Percentiles rank a stretch among this genome's conserved stretches.
Conservation (phyloP, 805 yeast species). For the Metschnikowia koreensis region DNA sequence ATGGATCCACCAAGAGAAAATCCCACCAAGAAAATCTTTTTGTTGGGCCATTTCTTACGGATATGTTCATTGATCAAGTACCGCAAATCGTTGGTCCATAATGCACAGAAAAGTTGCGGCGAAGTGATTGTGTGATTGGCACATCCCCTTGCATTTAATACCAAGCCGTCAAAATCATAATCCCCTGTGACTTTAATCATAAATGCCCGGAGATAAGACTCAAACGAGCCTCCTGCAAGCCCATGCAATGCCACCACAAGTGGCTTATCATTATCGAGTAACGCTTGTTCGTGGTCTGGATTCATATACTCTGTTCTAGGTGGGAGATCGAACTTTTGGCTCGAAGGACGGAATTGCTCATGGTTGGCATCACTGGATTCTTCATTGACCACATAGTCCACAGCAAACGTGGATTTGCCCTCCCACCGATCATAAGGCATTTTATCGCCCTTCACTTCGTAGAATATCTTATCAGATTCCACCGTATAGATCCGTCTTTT, state of each 20-base stretch:
- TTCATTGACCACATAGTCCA: conserved; percentile 45
- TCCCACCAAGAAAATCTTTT: conserved; percentile 65
- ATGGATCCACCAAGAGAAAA: conserved; percentile 73
- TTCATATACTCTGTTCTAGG: conserved; percentile 66
- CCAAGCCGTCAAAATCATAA: conserved; percentile 52
- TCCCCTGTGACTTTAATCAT: conserved; percentile 42
- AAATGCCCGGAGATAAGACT: conserved; percentile 63
- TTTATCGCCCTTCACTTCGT: conserved; percentile 26
- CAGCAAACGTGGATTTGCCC: conserved; percentile 46
- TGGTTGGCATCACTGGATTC: conserved; percentile 19
- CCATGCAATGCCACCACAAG: conserved; percentile 67
- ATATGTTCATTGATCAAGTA: conserved; percentile 53
- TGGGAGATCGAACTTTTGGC: conserved; percentile 57
- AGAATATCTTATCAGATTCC: conserved; percentile 24
- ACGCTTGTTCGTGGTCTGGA: conserved; percentile 38
- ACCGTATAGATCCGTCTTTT: conserved; percentile 42
- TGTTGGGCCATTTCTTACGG: conserved; percentile 52
- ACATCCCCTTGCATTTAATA: conserved; percentile 73
- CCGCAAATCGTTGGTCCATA: conserved; percentile 68
- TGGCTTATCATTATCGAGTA: conserved; percentile 45
- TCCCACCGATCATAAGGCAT: conserved; percentile 41
- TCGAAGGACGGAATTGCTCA: conserved; percentile 35
- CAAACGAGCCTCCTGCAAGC: conserved; percentile 77
- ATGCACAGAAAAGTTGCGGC: conserved; percentile 63
- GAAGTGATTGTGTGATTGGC: conserved; percentile 70